Percentiles rank a stretch among this genome's conserved stretches.
These are phyloP conservation scores for Penicillium angulare DNA, from an alignment of 495 filamentous ascomycete species.

Conservation along the genomic window DNA sequence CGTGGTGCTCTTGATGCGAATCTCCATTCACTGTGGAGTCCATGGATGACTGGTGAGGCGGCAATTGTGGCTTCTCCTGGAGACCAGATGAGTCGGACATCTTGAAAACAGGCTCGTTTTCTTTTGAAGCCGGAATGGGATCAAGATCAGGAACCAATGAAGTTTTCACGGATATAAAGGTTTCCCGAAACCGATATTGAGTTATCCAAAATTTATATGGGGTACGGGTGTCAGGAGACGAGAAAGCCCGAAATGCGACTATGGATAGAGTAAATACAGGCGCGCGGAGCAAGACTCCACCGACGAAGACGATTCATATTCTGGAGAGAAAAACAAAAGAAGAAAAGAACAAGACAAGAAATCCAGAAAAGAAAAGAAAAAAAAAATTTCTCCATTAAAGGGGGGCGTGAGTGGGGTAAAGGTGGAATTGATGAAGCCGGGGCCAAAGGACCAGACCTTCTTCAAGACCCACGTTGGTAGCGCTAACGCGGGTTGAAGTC, in stretches of 20 bases:
- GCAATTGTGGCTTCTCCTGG: constrained; percentile 13
- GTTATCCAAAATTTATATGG: too few species aligned
- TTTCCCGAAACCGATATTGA: not conserved
- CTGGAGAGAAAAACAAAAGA: not conserved
- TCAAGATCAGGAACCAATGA: too few species aligned
- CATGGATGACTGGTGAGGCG: constrained; percentile 9
- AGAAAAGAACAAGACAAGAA: not conserved
- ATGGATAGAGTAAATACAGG: not conserved
- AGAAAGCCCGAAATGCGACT: not conserved
- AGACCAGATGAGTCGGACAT: constrained; percentile 9
- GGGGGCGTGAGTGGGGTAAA: not conserved
- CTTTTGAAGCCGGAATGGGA: too few species aligned
- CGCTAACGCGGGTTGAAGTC: constrained; percentile 25
- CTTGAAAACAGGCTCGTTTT: too few species aligned
- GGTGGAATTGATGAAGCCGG: not conserved
- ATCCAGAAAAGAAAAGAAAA: not conserved
- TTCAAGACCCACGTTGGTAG: constrained; percentile 26
- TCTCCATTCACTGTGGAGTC: constrained; percentile 7
- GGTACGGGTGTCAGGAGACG: not conserved
- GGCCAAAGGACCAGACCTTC: not conserved
- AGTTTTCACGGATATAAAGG: not conserved
- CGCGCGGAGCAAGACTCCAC: constrained; percentile 11
- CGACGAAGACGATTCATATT: constrained; percentile 18
- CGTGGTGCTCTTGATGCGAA: not conserved
- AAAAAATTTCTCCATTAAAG: not conserved